Base-by-base conservation (phyloP, 768 basidiomycete genomes). In the Erythrobasidium yunnanense region DNA sequence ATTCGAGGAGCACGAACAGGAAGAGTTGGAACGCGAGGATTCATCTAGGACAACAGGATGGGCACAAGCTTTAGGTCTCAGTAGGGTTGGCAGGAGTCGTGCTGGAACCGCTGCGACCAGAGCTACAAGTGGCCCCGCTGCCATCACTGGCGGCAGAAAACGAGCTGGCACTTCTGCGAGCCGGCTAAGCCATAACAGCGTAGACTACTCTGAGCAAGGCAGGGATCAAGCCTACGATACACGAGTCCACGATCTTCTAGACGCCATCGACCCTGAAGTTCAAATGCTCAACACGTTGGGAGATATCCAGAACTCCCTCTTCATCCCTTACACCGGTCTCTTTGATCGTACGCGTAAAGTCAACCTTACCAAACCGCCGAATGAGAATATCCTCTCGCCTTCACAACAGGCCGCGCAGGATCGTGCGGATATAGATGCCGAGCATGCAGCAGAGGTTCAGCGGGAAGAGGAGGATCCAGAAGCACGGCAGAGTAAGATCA, bases 301-400 rank as follows among this genome's bases (percentile, higher is more conserved):
- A 11, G 57, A 68, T 53, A 47, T 68, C 8, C 67, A 68, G 27
- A 68, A 68, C 51, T 38, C 63, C 1, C 51, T 68, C 63, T 68
- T 68, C 50, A 52, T 68, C 11, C 67, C 67, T 51, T 49, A 46
- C 25, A 63, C 46, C 42, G 29, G 60, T 2, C 23, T 27, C 32
- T 63, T 63, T 23, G 60, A 63, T 34, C 46, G 60, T 17, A 63
- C 60, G 2, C 20, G 60, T 2, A 63, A 63, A 63, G n/a, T 63
- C 4, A 46, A 63, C 32, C 46, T 63, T 22, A 63, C 60, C 8
- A 63, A 63, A 38, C 60, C 60, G n/a, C 60, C 60, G 6, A 23
- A 38, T 23, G n/a, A 23, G 32, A 27, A 42, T 11, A 42, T 42
- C 38, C 38, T 11, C 11, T n/a, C 38, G 38, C 20, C 35, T 25